Percentiles rank a stretch among this genome's conserved stretches.
phyloP scores from a whole-genome alignment of 1,284 basidiomycete genomes.

The Microbotryum intermedium region DNA sequence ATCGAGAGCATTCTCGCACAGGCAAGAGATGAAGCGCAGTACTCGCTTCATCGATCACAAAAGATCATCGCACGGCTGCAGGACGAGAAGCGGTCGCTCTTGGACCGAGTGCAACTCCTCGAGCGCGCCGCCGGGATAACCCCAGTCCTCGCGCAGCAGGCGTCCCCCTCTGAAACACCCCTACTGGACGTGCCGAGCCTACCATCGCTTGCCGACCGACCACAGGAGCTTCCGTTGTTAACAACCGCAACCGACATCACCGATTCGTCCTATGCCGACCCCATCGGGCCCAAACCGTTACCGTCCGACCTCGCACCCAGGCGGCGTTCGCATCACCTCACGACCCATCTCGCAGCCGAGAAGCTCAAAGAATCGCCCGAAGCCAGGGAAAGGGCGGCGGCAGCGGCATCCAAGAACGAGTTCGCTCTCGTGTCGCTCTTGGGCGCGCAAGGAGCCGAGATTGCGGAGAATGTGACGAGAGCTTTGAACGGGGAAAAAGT shows the following conservation, averaged over 20 bases:
- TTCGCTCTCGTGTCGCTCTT: too few relatives aligned
- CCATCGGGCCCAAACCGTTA: constrained; percentile 2
- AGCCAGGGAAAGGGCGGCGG: too few relatives aligned
- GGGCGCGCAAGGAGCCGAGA: constrained; percentile 13
- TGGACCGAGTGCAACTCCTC: constrained; percentile 28
- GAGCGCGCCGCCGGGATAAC: constrained; percentile 22
- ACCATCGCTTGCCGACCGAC: constrained; percentile 21
- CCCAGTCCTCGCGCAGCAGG: constrained; percentile 4
- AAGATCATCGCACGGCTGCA: constrained; percentile 22
- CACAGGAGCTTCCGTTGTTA: constrained; percentile 6
- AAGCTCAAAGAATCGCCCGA: constrained; percentile 3
- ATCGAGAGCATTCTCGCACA: neutral
- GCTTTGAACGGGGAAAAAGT: constrained; percentile 10
- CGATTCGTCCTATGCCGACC: constrained; percentile 16
- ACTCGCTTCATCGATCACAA: constrained; percentile 24
- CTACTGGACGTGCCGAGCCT: constrained; percentile 20
- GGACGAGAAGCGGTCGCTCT: constrained; percentile 23
- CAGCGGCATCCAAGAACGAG: too few relatives aligned
- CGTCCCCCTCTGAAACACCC: neutral
- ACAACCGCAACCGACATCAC: constrained; percentile 19
- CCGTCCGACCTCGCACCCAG: constrained; percentile 16
- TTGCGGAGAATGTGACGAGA: constrained; percentile 18
- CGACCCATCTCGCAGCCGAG: constrained; percentile 16
- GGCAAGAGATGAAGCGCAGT: constrained; percentile 19
- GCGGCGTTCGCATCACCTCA: constrained; percentile 17